These are phyloP conservation scores for Tetrapisispora nanseiensis DNA, from an alignment of 805 yeast species.

Conservation along the genomic window DNA sequence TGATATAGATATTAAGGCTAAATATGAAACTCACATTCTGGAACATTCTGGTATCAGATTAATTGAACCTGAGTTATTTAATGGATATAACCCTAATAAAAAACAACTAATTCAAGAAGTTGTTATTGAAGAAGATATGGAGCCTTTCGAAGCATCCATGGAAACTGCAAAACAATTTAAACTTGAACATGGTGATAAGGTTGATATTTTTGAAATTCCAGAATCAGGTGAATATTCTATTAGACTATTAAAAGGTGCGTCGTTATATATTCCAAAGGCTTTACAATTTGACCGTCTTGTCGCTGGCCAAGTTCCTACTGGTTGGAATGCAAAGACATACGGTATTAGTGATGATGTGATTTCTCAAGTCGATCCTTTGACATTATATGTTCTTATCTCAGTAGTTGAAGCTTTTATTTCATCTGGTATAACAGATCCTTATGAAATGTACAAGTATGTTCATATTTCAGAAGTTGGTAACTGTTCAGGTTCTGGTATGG, in stretches of 20 bases:
- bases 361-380: conserved; percentile 92
- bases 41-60: conserved; percentile 95
- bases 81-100: conserved; percentile 90
- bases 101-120: conserved; percentile 92
- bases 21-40: conserved; percentile 81
- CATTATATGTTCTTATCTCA: conserved; percentile 84
- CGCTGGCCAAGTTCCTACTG: conserved; percentile 86
- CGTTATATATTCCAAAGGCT: conserved; percentile 77
- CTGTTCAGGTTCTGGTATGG: conserved; percentile 99
- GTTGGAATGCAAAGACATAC: conserved; percentile 92
- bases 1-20: conserved; percentile 84
- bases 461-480: conserved; percentile 98
- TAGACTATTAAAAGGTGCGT: conserved; percentile 84
- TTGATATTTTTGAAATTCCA: conserved; percentile 79
- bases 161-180: conserved; percentile 93
- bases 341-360: conserved; percentile 93
- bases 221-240: conserved; percentile 92
- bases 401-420: conserved; percentile 90
- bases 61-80: conserved; percentile 89
- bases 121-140: conserved; percentile 91
- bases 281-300: conserved; percentile 58
- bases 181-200: conserved; percentile 87
- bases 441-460: conserved; percentile 95
- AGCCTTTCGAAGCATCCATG: conserved; percentile 89
- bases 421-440: conserved; percentile 96